phyloP scores from a whole-genome alignment of 2,329 filamentous ascomycete genomes.

The Aureobasidium sp. region DNA sequence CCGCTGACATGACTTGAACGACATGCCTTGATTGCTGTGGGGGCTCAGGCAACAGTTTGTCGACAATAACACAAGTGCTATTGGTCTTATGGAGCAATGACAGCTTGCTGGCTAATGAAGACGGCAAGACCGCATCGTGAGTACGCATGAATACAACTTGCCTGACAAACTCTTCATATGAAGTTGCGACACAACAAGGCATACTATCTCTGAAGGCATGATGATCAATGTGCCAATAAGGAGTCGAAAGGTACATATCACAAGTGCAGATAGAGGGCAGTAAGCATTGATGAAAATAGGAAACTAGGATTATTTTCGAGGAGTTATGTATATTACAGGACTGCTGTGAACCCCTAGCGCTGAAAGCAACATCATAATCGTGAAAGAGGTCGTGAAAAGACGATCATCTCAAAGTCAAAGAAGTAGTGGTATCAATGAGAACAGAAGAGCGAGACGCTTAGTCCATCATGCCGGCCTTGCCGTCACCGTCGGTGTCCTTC shows the following conservation, averaged over 20 bases:
- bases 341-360: slow-evolving; percentile 12
- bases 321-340: slow-evolving; percentile 13
- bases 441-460: slow-evolving; percentile 25
- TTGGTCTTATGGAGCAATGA: no score
- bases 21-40: neutral
- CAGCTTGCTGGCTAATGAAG: no score
- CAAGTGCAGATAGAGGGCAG: no score
- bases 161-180: rapidly evolving
- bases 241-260: no score
- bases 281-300: neutral
- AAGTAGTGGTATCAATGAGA: neutral
- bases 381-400: slow-evolving; percentile 14
- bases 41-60: neutral
- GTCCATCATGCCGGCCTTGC: slow-evolving; percentile 49
- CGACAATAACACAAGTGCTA: neutral
- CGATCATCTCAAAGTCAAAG: slow-evolving; percentile 13
- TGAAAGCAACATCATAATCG: slow-evolving; percentile 15
- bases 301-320: slow-evolving; percentile 14
- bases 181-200: neutral
- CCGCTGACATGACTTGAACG: neutral
- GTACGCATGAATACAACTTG: neutral
- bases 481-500: slow-evolving; percentile 48
- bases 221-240: no score
- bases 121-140: neutral
- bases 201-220: no score